Percentiles rank a stretch among this genome's conserved stretches.
Evolutionary conservation across 805 yeast species (phyloP).

Genomic region (Clavispora fructus): DNA sequence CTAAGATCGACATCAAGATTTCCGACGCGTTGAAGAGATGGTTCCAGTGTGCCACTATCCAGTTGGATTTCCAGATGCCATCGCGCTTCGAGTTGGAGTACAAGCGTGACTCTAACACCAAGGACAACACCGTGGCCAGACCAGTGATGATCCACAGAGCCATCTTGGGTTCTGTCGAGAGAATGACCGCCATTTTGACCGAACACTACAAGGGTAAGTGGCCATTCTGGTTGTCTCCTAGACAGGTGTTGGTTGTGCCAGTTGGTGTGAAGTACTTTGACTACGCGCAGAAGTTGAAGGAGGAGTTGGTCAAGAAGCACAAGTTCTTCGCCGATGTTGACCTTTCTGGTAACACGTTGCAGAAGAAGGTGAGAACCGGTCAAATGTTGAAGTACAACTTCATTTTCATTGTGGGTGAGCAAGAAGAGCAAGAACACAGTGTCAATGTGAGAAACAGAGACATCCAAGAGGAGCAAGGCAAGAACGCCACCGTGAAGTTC

Average conservation of each 20-base stretch:
- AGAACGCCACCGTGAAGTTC: constrained; percentile 75
- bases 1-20: constrained; percentile 94
- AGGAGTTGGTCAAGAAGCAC: constrained; percentile 54
- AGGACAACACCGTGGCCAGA: constrained; percentile 56
- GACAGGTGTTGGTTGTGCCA: constrained; percentile 94
- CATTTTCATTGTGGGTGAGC: constrained; percentile 95
- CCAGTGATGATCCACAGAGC: constrained; percentile 99
- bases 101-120: constrained; percentile 58
- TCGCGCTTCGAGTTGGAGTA: constrained; percentile 86
- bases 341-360: constrained; percentile 90
- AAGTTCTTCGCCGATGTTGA: constrained; percentile 93
- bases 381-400: constrained; percentile 93
- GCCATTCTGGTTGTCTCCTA: constrained; percentile 99
- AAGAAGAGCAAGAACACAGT: constrained; percentile 70
- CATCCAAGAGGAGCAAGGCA: constrained; percentile 85
- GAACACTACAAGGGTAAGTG: constrained; percentile 99
- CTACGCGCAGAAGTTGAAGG: constrained; percentile 80
- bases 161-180: constrained; percentile 94
- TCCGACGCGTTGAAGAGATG: constrained; percentile 92
- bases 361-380: constrained; percentile 96
- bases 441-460: constrained; percentile 98
- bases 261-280: constrained; percentile 91
- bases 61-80: constrained; percentile 97
- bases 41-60: constrained; percentile 99
- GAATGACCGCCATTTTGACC: constrained; percentile 97